Conservation (phyloP, 2,329 filamentous ascomycete genomes). For the Leptosphaerulina australis region DNA sequence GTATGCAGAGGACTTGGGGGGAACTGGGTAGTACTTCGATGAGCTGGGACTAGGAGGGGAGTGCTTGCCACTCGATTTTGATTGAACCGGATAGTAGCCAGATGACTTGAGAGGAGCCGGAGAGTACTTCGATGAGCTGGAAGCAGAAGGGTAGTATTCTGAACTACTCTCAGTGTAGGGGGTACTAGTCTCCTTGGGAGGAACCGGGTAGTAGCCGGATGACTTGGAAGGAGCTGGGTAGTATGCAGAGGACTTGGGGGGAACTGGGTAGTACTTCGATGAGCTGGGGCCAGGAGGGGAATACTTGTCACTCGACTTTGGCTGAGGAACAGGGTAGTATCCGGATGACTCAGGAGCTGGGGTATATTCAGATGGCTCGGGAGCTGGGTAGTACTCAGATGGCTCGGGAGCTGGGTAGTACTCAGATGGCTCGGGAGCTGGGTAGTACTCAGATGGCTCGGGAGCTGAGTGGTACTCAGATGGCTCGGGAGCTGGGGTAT, state of each 20-base stretch:
- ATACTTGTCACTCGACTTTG: neutral
- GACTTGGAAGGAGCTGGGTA: conserved; percentile 3
- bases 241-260: neutral
- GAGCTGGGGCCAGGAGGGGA: neutral
- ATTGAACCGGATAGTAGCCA: conserved; percentile 2
- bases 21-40: neutral
- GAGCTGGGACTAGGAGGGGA: conserved; percentile 1
- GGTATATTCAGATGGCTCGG: too few relatives aligned
- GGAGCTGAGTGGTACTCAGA: neutral
- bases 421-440: neutral
- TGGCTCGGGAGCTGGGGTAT: neutral
- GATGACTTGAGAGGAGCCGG: neutral
- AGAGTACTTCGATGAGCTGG: conserved; percentile 6
- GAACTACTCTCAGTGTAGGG: conserved; percentile 20
- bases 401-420: neutral
- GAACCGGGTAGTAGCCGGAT: neutral
- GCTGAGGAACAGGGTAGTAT: neutral
- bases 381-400: neutral
- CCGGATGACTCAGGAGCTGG: neutral
- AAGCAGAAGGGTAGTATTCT: conserved; percentile 3
- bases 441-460: neutral
- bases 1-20: neutral
- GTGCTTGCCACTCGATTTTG: neutral
- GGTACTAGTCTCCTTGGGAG: neutral
- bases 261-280: neutral